Evolutionary conservation across 805 yeast genomes (phyloP).

Genomic region (Candida mattraensis): DNA sequence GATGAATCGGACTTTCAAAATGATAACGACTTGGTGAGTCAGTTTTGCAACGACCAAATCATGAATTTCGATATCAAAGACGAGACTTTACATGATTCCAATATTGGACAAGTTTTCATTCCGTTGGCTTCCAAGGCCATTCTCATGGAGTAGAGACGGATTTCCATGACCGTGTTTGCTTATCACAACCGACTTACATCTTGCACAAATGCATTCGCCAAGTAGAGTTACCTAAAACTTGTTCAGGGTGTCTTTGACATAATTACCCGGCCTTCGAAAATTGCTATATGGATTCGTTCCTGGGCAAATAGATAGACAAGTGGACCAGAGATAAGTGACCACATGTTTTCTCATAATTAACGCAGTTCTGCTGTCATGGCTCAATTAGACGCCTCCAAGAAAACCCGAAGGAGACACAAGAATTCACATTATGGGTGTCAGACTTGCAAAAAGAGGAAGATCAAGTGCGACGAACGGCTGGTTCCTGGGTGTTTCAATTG

Average conservation of each 20-base stretch:
- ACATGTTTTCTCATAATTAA: no score
- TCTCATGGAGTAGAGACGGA: slow-evolving; percentile 23
- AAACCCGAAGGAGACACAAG: slow-evolving; percentile 58
- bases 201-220: no score
- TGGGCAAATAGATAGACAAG: no score
- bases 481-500: slow-evolving; percentile 62
- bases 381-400: no score
- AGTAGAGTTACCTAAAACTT: no score
- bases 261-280: no score
- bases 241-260: no score
- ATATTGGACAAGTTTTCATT: slow-evolving; percentile 31
- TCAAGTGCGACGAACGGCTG: slow-evolving; percentile 60
- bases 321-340: no score
- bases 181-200: no score
- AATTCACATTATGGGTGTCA: slow-evolving; percentile 78
- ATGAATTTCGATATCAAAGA: slow-evolving; percentile 15
- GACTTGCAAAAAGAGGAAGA: slow-evolving; percentile 60
- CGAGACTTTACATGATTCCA: slow-evolving; percentile 24
- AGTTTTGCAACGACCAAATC: slow-evolving; percentile 31
- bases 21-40: slow-evolving; percentile 31
- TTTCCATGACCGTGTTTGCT: no score
- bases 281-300: no score
- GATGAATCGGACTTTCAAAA: slow-evolving; percentile 26
- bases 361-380: no score
- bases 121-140: slow-evolving; percentile 38